Evolutionary conservation across 306 rosid genomes (phyloP).

Genomic region (Chamaecrista fasciculata): DNA sequence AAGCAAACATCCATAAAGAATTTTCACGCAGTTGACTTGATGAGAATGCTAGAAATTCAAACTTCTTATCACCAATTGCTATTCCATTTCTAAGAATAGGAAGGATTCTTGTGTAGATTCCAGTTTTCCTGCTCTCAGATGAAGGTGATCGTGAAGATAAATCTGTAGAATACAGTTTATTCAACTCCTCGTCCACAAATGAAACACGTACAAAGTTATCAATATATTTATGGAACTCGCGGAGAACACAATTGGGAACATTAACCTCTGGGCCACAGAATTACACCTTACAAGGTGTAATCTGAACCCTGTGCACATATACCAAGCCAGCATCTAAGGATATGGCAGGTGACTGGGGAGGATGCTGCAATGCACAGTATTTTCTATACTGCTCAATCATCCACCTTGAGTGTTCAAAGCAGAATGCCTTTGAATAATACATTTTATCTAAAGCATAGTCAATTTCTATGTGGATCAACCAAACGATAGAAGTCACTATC

Average conservation of each 20-base stretch:
- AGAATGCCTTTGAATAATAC: slow-evolving; percentile 49
- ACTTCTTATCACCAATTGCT: slow-evolving; percentile 63
- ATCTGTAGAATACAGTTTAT: slow-evolving; percentile 58
- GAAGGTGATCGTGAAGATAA: slow-evolving; percentile 52
- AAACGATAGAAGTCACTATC: slow-evolving; percentile 46
- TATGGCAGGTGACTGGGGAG: slow-evolving; percentile 44
- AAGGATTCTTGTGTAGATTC: slow-evolving; percentile 61
- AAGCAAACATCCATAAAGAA: slow-evolving; percentile 92
- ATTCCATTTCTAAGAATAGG: slow-evolving; percentile 63
- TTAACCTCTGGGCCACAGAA: slow-evolving; percentile 77
- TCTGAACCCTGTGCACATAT: slow-evolving; percentile 67
- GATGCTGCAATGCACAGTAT: slow-evolving; percentile 32
- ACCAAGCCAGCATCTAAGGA: slow-evolving; percentile 68
- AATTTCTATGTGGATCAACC: slow-evolving; percentile 55
- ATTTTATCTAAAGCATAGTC: slow-evolving; percentile 65
- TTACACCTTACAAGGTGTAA: slow-evolving; percentile 69
- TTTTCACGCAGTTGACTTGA: slow-evolving; percentile 83
- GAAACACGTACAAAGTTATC: slow-evolving; percentile 81
- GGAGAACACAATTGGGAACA: slow-evolving; percentile 83
- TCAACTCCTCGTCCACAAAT: slow-evolving; percentile 87
- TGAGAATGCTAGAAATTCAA: slow-evolving; percentile 86
- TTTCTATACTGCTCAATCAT: slow-evolving; percentile 47
- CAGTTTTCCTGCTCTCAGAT: slow-evolving; percentile 44
- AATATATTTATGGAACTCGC: slow-evolving; percentile 34
- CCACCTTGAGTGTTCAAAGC: slow-evolving; percentile 71